Evolutionary conservation across 164 flowering plant species (phyloP), one percentile per base, ranked within the genome.

Genomic region (Macadamia tetraphylla): DNA sequence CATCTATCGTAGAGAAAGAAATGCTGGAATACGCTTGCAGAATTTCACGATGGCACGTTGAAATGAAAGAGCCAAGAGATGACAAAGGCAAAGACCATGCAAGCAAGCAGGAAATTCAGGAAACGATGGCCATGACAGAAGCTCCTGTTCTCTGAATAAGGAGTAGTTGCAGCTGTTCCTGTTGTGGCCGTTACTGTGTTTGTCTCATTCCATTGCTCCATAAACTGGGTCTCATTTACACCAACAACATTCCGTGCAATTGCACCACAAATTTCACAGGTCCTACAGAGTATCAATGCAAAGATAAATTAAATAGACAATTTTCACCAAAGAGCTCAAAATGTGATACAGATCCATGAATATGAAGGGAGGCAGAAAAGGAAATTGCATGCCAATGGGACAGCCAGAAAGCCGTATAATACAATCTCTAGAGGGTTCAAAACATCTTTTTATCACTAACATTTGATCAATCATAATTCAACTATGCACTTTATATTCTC

Each of bases 231-330:
- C 59, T 88, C 91, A 63, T 52, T 82, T 31, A 75, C 78, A 59
- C 84, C 86, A 55, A 74, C 79, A 44, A 93, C 86, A 69, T 93
- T 93, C 23, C 81, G 79, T 44, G 95, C 98, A 62, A 78, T 58
- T 18, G 91, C 75, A 66, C 88, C 83, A 67, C 98, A 93, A 58
- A 93, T 90, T 79, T 93, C 98, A 64, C 97, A 93, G 42, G 82
- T 88, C 88, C 98, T 90, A 83, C n/a, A 63, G 71, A 67, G n/a
- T 64, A 70, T 9, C 23, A 30, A 46, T 14, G 44, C 46, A 35
- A 35, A 13, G 51, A 53, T 17, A 3, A 56, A 48, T 7, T 23
- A 17, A 66, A 9, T 35, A 6, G 65, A 58, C 52, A 65, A 31
- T 8, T 9, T 30, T 57, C 12, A 58, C 12, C 18, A 29, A 5